Evolutionary conservation across 495 filamentous ascomycete species (phyloP), one percentile per base, ranked within the genome.

Genomic region (Xylaria sp.): DNA sequence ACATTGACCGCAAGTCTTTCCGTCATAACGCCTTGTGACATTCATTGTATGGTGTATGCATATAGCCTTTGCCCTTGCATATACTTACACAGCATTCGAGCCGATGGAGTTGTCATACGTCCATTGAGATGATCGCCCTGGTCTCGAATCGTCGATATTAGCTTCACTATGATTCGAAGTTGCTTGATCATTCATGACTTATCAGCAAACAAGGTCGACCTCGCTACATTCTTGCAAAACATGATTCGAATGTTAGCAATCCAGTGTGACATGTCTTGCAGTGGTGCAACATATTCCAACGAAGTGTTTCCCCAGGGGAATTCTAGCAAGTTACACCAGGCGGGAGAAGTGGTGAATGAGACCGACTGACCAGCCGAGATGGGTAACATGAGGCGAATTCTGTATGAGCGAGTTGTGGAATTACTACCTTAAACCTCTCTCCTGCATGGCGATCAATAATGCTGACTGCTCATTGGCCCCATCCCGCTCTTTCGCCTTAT

Each of bases 371-470:
- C 53, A 19, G 44, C 68, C 59, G 46, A 48, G 46, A 70, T 43
- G 17, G 58, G 68, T 35, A 70, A 70, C 68, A 70, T 70, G 33
- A 70, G 68, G 58, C 68, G 68, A 70, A 63, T 29, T 7, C 5
- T 8, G 5, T 50, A 9, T 61, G 67, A 52, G 21, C 29, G 46
- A 50, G 53, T n/a, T 52, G 35, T 31, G n/a, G 17, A 44, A 43
- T 41, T 24, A 62, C 26, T 43, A 21, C 21, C 33, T 41, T 12
- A 1, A 58, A n/a, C n/a, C 67, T 17, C 24, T 50, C 48, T 40
- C n/a, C 33, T 50, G 55, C 37, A 50, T 44, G 29, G 29, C 1
- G 21, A 33, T 17, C 53, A 37, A 37, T 52, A 5, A 15, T 33
- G 58, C 59, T 70, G 58, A 70, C 68, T 24, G 68, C 67, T 61